Evolutionary conservation across 306 rosid species (phyloP), one percentile per base, ranked within the genome.

Genomic region (Acacia acuminata): DNA sequence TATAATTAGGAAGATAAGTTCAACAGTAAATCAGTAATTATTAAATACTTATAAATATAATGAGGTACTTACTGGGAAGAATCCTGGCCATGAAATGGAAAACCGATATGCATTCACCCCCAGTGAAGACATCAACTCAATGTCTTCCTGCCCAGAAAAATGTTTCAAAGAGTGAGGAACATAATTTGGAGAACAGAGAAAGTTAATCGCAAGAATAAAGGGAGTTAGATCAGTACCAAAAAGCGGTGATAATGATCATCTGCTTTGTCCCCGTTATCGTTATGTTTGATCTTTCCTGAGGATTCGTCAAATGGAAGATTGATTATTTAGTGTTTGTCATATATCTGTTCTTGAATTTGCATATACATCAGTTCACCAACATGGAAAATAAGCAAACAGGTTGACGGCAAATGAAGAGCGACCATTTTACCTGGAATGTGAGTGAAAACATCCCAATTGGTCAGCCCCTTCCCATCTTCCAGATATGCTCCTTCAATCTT

Each of bases 51-150:
- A n/a, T n/a, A n/a, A n/a, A n/a, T 8, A 56, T n/a, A 22, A 22
- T 56, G 64, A 77, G 68, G 61, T 17, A 72, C 90, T 51, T 81
- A 91, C 94, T 73, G 0, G 97, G 95, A 78, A 93, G 86, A 86
- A 91, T 91, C 83, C 96, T 87, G 0, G 92, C 53, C 96, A 91
- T 8, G 94, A 88, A 83, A 93, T 91, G 19, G 97, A 93, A 84
- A 91, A 88, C 14, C 95, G 77, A 77, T 93, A 93, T 7, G 88
- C 86, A 82, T 87, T 85, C 25, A 87, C 40, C n/a, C 97, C 91
- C 19, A 93, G 87, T 38, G 90, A 88, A 25, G 87, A 85, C 85
- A 88, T 80, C 71, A 86, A 47, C 48, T 89, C 66, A 2, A 70
- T 47, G n/a, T n/a, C n/a, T n/a, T n/a, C n/a, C n/a, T n/a, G n/a